phyloP scores from a whole-genome alignment of 2,329 filamentous ascomycete genomes.

The Metarhizium anisopliae region DNA sequence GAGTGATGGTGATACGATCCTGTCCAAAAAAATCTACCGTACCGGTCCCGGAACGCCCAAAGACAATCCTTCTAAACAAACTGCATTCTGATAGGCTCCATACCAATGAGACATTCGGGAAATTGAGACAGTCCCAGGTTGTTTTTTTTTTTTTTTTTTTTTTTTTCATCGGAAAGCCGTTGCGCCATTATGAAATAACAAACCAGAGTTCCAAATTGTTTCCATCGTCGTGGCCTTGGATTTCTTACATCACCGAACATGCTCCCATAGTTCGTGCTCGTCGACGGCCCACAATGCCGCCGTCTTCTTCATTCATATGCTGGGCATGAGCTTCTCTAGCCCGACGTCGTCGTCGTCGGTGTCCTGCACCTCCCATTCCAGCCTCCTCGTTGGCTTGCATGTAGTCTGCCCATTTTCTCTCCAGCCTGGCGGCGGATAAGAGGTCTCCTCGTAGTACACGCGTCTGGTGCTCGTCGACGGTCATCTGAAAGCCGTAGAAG shows the following conservation, averaged over 20 bases:
- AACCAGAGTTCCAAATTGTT: background rate
- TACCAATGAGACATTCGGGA: background rate
- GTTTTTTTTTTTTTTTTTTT: no score
- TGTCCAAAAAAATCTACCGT: background rate
- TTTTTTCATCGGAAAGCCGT: no score
- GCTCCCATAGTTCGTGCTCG: slow-evolving; percentile 55
- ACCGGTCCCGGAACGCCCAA: background rate
- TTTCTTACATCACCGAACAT: slow-evolving; percentile 54
- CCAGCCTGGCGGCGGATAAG: slow-evolving; percentile 64
- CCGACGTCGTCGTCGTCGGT: slow-evolving; percentile 62
- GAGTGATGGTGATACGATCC: background rate
- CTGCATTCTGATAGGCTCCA: background rate
- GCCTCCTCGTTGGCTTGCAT: slow-evolving; percentile 90
- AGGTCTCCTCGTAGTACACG: slow-evolving; percentile 73
- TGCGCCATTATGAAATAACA: background rate
- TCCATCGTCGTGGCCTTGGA: background rate
- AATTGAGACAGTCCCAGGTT: no score
- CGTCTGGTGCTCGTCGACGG: slow-evolving; percentile 87
- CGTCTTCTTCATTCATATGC: slow-evolving; percentile 74
- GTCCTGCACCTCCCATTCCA: slow-evolving; percentile 55
- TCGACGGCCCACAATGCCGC: slow-evolving; percentile 45
- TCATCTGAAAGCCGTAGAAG: slow-evolving; percentile 93
- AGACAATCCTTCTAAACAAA: background rate
- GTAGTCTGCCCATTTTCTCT: slow-evolving; percentile 86
- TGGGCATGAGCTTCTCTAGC: slow-evolving; percentile 74